Conservation (phyloP, 2,329 filamentous ascomycete genomes). For the Cercospora janseana region DNA sequence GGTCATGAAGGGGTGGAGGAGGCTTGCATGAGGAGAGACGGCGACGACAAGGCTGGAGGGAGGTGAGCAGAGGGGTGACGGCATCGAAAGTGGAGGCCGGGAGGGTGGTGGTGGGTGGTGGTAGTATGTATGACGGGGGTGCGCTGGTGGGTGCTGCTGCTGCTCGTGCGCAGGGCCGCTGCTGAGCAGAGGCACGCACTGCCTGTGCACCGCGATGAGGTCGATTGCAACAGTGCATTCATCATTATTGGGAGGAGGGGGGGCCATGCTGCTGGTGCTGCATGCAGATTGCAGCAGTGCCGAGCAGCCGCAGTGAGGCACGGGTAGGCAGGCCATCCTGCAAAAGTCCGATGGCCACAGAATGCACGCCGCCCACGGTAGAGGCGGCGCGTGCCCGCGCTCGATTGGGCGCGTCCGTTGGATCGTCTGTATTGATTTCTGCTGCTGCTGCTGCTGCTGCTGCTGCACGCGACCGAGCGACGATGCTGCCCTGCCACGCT, state of each 20-base stretch:
- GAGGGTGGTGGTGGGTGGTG: not conserved
- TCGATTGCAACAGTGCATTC: slow-evolving; percentile 14
- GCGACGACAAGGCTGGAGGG: not conserved
- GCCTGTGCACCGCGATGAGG: slow-evolving; percentile 17
- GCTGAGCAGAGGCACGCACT: not conserved
- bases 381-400: too few species aligned
- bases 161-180: too few species aligned
- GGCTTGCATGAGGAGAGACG: not conserved
- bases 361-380: slow-evolving; percentile 5
- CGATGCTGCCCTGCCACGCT: too few species aligned
- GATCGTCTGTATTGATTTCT: too few species aligned
- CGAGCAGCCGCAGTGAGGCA: slow-evolving; percentile 20
- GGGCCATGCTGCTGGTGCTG: not conserved
- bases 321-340: slow-evolving; percentile 12
- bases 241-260: not conserved
- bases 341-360: slow-evolving; percentile 25
- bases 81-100: slow-evolving; percentile 1
- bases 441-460: too few species aligned
- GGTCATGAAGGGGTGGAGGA: not conserved
- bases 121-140: not conserved
- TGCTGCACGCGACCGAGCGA: too few species aligned
- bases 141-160: not conserved
- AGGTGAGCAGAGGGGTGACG: not conserved
- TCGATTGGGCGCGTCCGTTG: too few species aligned
- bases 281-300: slow-evolving; percentile 16